A percentile compares a stretch with the other conserved stretches of the same genome.
These are phyloP conservation scores for Fusarium bactridioides DNA, from an alignment of 2,329 filamentous ascomycete genomes.

Conservation along the genomic window DNA sequence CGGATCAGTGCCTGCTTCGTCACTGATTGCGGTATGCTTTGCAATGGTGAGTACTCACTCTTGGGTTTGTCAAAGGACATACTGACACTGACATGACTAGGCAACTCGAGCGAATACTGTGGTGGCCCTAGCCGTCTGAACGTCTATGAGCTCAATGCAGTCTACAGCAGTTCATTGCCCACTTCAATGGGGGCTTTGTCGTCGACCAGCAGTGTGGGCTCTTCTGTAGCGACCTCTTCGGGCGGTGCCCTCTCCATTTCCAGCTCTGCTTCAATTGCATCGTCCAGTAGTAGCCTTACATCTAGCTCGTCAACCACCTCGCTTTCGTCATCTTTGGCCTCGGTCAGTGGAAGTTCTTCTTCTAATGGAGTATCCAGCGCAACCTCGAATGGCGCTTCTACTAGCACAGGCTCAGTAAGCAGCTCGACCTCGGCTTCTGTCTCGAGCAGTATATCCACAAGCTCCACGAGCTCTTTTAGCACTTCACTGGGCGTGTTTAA, in stretches of 20 bases:
- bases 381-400: neutral
- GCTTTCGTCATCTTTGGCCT: neutral
- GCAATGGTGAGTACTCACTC: conserved; percentile 37
- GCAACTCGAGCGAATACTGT: conserved; percentile 49
- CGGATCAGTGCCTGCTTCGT: conserved; percentile 43
- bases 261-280: too few relatives aligned
- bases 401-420: neutral
- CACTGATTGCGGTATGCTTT: conserved; percentile 47
- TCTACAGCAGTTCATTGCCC: conserved; percentile 1
- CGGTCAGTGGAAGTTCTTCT: rapidly evolving
- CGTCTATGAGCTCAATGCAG: conserved; percentile 43
- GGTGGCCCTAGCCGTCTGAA: conserved; percentile 48
- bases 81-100: conserved; percentile 29
- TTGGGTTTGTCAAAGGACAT: rapidly evolving
- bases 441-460: neutral
- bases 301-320: too few relatives aligned
- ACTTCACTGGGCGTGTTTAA: neutral
- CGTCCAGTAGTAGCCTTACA: neutral
- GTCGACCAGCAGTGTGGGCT: neutral
- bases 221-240: neutral
- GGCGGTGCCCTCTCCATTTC: neutral
- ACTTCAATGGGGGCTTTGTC: neutral
- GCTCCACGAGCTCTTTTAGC: neutral
- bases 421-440: neutral
- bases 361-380: neutral